Evolutionary conservation across 202 grass and related monocot species (phyloP).

Genomic region (Thinopyrum obtusiflorum): DNA sequence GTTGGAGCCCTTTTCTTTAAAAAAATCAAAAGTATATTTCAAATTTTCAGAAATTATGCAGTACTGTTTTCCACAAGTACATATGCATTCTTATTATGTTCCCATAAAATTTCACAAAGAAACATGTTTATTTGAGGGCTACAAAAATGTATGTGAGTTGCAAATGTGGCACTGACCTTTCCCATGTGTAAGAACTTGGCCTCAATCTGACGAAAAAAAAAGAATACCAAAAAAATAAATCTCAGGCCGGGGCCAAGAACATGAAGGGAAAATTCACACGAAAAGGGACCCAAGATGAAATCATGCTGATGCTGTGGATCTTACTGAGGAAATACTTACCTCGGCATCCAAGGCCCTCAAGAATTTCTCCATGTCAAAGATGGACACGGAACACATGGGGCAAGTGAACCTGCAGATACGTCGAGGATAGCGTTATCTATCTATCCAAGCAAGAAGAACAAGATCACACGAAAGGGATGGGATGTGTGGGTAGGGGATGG

Average conservation of each 20-base stretch:
- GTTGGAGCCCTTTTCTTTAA: no score
- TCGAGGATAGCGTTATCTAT: neutral
- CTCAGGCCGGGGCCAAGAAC: neutral
- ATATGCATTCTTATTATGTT: no score
- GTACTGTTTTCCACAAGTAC: no score
- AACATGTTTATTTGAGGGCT: no score
- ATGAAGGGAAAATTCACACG: neutral
- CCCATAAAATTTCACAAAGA: no score
- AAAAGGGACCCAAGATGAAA: neutral
- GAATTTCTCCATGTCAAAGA: constrained; percentile 58
- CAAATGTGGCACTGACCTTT: constrained; percentile 42
- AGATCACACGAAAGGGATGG: constrained; percentile 23
- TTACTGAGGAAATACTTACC: constrained; percentile 34
- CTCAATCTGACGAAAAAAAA: constrained; percentile 38
- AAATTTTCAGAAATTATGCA: no score
- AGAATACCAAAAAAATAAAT: neutral
- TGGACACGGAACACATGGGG: constrained; percentile 72
- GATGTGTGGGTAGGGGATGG: neutral
- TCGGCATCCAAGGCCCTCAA: constrained; percentile 70
- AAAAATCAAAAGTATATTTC: no score
- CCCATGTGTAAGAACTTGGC: constrained; percentile 38
- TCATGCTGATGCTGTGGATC: neutral
- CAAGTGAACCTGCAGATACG: constrained; percentile 47
- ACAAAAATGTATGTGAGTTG: neutral
- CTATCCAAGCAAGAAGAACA: neutral